Evolutionary conservation across 371 early-diverging fungal species (phyloP).

Genomic region (Conidiobolus coronatus): DNA sequence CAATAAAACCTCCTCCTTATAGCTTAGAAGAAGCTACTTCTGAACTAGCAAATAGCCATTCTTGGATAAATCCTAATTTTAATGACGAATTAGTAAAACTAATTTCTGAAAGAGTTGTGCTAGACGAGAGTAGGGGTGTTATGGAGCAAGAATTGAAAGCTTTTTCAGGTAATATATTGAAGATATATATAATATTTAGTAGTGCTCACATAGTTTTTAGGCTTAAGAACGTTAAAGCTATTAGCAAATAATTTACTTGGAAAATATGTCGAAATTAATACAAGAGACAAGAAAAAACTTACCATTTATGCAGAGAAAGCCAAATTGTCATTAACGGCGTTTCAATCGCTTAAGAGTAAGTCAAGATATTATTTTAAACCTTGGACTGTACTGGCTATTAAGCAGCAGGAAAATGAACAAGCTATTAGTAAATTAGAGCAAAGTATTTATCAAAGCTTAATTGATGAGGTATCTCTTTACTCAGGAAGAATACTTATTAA

Average conservation of each 20-base stretch:
- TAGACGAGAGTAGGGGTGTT: constrained; percentile 8
- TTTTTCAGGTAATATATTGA: constrained; percentile 12
- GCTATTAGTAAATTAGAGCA: not conserved
- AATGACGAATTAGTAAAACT: not conserved
- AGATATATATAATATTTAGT: too few relatives aligned
- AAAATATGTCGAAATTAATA: constrained; percentile 24
- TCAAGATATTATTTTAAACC: constrained; percentile 11
- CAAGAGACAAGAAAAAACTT: constrained; percentile 11
- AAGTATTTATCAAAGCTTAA: not conserved
- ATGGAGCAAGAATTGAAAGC: constrained; percentile 11
- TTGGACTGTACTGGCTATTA: constrained; percentile 1
- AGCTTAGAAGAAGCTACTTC: too few relatives aligned
- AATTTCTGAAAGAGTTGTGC: not conserved
- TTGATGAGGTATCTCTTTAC: not conserved
- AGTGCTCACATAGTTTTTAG: not conserved
- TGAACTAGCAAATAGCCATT: too few relatives aligned
- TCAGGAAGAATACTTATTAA: not conserved
- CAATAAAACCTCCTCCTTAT: too few relatives aligned
- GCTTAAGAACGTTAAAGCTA: constrained; percentile 10
- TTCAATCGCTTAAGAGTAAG: constrained; percentile 13
- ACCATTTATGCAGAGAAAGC: not conserved
- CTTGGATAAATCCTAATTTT: too few relatives aligned
- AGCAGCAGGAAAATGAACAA: not conserved
- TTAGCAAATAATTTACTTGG: constrained; percentile 13
- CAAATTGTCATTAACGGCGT: constrained; percentile 10